Evolutionary conservation across 495 filamentous ascomycete genomes (phyloP).

Genomic region (Penicillium paxilli): DNA sequence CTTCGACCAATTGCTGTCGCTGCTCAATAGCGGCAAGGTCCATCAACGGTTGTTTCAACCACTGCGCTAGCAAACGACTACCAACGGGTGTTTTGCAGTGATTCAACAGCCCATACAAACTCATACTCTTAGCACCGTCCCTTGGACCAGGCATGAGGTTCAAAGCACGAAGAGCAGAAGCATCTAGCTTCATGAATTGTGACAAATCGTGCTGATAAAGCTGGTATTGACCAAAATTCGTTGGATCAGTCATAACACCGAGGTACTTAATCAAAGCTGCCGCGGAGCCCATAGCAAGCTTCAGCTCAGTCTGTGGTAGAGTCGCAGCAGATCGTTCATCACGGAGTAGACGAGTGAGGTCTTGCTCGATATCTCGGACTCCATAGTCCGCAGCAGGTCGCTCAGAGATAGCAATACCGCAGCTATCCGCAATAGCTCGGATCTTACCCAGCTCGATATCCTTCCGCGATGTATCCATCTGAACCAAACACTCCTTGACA

Average conservation of each 20-base stretch:
- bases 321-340: constrained; percentile 77
- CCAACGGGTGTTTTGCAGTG: constrained; percentile 97
- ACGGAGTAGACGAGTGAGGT: constrained; percentile 80
- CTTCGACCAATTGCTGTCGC: constrained; percentile 91
- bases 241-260: constrained; percentile 82
- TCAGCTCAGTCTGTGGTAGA: constrained; percentile 86
- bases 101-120: constrained; percentile 88
- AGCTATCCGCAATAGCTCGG: constrained; percentile 82
- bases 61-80: constrained; percentile 87
- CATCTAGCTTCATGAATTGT: constrained; percentile 98
- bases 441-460: constrained; percentile 91
- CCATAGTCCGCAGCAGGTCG: constrained; percentile 75
- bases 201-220: constrained; percentile 96
- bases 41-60: constrained; percentile 98
- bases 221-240: constrained; percentile 95
- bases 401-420: constrained; percentile 85
- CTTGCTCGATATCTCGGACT: constrained; percentile 93
- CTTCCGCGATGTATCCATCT: constrained; percentile 72
- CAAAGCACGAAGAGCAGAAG: constrained; percentile 87
- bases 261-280: constrained; percentile 94
- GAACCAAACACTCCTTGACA: constrained; percentile 88
- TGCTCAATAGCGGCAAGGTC: constrained; percentile 84
- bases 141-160: constrained; percentile 96
- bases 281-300: constrained; percentile 94
- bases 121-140: constrained; percentile 98